These are phyloP conservation scores for Suillus variegatus DNA, from an alignment of 768 basidiomycete species.

Conservation along the genomic window DNA sequence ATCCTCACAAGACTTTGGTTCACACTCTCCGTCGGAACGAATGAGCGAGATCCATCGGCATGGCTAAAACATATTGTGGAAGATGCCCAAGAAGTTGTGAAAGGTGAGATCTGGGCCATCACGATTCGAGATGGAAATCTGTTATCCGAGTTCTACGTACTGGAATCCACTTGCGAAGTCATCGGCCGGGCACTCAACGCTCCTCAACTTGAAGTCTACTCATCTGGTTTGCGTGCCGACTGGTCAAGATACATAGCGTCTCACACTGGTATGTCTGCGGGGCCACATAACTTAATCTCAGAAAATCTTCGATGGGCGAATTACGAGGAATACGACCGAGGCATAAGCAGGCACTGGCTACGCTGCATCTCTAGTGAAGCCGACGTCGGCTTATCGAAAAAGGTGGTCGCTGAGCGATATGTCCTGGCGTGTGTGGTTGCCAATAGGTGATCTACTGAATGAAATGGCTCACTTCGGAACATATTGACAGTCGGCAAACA, in stretches of 20 bases:
- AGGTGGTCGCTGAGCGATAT: slow-evolving; percentile 59
- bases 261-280: neutral
- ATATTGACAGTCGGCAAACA: slow-evolving; percentile 27
- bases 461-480: neutral
- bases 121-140: slow-evolving; percentile 26
- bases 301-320: slow-evolving; percentile 63
- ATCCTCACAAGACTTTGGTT: slow-evolving; percentile 66
- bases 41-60: slow-evolving; percentile 27
- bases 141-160: slow-evolving; percentile 50
- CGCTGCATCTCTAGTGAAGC: slow-evolving; percentile 45
- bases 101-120: slow-evolving; percentile 63
- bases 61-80: slow-evolving; percentile 43
- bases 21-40: slow-evolving; percentile 51
- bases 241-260: slow-evolving; percentile 62
- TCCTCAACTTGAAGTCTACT: slow-evolving; percentile 3
- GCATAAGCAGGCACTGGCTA: slow-evolving; percentile 71
- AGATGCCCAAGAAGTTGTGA: slow-evolving; percentile 53
- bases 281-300: slow-evolving; percentile 24
- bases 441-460: slow-evolving; percentile 53
- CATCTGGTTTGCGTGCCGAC: slow-evolving; percentile 49
- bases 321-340: slow-evolving; percentile 66
- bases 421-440: slow-evolving; percentile 69
- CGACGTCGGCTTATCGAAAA: slow-evolving; percentile 41
- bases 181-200: slow-evolving; percentile 44
- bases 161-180: slow-evolving; percentile 75